These are phyloP conservation scores for Wallacemonas sp. DNA, from an alignment of 208 protist genomes.

Conservation along the genomic window DNA sequence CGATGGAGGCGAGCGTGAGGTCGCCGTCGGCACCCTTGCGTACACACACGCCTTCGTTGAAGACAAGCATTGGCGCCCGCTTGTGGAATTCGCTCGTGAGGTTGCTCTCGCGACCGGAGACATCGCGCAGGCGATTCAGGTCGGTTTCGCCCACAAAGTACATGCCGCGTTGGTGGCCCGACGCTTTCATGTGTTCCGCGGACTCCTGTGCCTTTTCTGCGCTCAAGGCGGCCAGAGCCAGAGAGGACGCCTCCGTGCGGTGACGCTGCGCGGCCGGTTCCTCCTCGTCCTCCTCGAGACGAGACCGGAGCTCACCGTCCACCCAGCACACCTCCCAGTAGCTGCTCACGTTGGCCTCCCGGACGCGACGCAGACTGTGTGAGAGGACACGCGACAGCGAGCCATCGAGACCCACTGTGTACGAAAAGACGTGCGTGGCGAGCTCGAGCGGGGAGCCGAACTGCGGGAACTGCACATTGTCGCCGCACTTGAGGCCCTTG, in stretches of 20 bases:
- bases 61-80: conserved; percentile 80
- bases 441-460: conserved; percentile 54
- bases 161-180: conserved; percentile 68
- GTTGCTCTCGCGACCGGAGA: conserved; percentile 43
- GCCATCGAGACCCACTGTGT: conserved; percentile 71
- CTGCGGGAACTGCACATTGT: conserved; percentile 55
- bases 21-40: conserved; percentile 70
- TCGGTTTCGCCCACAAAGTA: conserved; percentile 86
- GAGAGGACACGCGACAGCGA: conserved; percentile 52
- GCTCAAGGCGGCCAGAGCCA: conserved; percentile 43
- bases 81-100: conserved; percentile 74
- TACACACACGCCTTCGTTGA: conserved; percentile 77
- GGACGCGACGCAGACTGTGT: conserved; percentile 46
- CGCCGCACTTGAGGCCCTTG: conserved; percentile 77
- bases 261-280: conserved; percentile 32
- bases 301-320: conserved; percentile 57
- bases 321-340: conserved; percentile 88
- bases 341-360: conserved; percentile 63
- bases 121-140: conserved; percentile 59
- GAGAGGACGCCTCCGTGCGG: conserved; percentile 25
- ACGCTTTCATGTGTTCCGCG: conserved; percentile 51
- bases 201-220: conserved; percentile 55
- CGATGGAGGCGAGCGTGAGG: conserved; percentile 78
- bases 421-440: conserved; percentile 84
- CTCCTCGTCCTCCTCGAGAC: conserved; percentile 24